These are phyloP conservation scores for Xerocomus spinulosus DNA, from an alignment of 768 basidiomycete genomes.

Conservation along the genomic window DNA sequence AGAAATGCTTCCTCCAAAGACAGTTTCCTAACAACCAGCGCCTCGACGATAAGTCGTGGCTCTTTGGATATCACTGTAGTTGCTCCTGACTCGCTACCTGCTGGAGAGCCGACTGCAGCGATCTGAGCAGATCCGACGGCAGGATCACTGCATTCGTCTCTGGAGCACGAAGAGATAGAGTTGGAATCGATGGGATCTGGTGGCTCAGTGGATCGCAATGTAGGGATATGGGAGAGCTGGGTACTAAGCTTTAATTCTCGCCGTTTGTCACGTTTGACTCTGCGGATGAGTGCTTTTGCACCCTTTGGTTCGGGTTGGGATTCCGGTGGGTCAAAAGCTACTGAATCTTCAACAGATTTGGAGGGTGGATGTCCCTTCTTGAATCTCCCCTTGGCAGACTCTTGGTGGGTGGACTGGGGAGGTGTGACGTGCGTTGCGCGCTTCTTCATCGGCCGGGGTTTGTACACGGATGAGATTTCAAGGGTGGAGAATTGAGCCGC, in stretches of 20 bases:
- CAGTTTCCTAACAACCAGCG: constrained; percentile 72
- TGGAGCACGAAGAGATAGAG: not conserved
- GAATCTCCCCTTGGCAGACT: constrained; percentile 19
- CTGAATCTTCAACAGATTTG: not conserved
- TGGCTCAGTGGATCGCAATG: not conserved
- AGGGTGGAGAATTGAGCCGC: constrained; percentile 42
- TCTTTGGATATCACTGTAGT: constrained; percentile 17
- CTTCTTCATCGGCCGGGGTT: constrained; percentile 62
- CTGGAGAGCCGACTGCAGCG: constrained; percentile 19
- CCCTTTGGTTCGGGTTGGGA: constrained; percentile 8
- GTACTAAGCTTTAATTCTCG: constrained; percentile 41
- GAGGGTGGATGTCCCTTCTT: constrained; percentile 24
- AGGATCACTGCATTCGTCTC: constrained; percentile 9
- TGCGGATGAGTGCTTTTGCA: constrained; percentile 36
- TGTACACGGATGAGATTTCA: constrained; percentile 68
- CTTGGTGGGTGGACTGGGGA: constrained; percentile 9
- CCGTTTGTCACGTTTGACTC: constrained; percentile 47
- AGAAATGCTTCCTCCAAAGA: constrained; percentile 71
- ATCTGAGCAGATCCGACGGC: constrained; percentile 35
- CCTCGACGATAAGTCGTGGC: constrained; percentile 74
- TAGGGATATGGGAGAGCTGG: constrained; percentile 18
- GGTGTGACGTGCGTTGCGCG: constrained; percentile 32
- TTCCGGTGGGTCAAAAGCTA: not conserved
- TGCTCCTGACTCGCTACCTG: not conserved
- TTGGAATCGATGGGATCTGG: not conserved